Conservation (phyloP, 345 rosid genomes). For the Syzygium grande region DNA sequence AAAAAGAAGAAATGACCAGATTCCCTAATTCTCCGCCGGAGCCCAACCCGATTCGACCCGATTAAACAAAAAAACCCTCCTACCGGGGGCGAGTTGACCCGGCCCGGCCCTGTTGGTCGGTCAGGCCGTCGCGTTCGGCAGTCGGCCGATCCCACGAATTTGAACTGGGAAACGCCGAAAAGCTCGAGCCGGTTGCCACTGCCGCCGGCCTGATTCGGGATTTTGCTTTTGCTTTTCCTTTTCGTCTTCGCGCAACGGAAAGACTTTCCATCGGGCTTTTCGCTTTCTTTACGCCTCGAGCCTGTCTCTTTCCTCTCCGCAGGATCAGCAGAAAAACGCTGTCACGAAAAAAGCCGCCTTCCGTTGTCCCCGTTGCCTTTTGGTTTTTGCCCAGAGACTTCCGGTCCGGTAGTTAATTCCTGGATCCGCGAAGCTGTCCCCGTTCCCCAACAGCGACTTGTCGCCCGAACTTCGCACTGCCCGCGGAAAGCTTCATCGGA, state of each 20-base stretch:
- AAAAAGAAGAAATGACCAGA: no score
- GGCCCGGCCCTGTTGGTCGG: no score
- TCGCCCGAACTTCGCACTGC: neutral
- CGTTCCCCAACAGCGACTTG: neutral
- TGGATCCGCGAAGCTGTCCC: neutral
- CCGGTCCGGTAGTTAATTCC: neutral
- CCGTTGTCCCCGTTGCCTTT: neutral
- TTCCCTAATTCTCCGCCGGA: no score
- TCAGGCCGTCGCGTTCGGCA: neutral
- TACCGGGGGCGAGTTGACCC: neutral
- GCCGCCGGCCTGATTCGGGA: neutral
- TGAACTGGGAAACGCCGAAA: neutral
- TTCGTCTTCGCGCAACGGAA: neutral
- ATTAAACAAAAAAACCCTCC: neutral
- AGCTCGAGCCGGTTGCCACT: neutral
- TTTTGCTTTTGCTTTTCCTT: neutral
- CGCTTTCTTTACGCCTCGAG: neutral
- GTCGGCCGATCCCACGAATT: neutral
- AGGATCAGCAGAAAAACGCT: neutral
- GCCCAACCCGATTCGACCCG: neutral
- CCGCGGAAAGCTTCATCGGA: no score
- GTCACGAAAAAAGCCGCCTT: neutral
- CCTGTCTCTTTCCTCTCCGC: neutral
- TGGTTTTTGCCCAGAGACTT: neutral
- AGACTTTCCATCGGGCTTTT: neutral